Base-by-base conservation (phyloP, 139 green algal genomes). In the Chlamydomonas schloesseri region DNA sequence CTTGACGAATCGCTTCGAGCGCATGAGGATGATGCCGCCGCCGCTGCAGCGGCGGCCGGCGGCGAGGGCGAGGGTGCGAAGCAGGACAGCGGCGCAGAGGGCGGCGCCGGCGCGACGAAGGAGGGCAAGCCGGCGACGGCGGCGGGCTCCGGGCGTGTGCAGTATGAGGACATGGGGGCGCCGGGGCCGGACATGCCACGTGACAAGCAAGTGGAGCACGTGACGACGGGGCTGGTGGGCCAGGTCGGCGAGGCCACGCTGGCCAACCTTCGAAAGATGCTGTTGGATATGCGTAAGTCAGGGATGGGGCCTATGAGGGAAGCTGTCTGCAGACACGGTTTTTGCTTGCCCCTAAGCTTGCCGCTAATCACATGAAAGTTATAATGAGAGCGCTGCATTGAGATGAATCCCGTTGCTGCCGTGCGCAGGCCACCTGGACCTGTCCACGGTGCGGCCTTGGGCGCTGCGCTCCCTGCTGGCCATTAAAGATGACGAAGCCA, bases 251-350 rank as follows among this genome's bases (percentile, higher is more conserved):
- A 18, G 23, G 67, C 68, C 3, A 53, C 60, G 64, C 79, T 85
- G 36, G n/a, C 9, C 17, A 76, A 76, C 67, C 33, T 85, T n/a
- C 79, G 79, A 3, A 85, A 85, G 79, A 67, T 85, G 37, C 79
- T 85, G 33, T 37, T 58, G 17, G 79, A 85, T 31, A 85, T 85
- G 79, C 17, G 79, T 85, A 50, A 85, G 79, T 68, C 20, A 0
- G 20, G 68, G 34, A n/a, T n/a, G n/a, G n/a, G n/a, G n/a, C n/a
- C n/a, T n/a, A n/a, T n/a, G n/a, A n/a, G n/a, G n/a, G n/a, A n/a
- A n/a, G n/a, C n/a, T n/a, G n/a, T n/a, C n/a, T n/a, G n/a, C n/a
- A n/a, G n/a, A n/a, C n/a, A n/a, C n/a, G n/a, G n/a, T n/a, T n/a
- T n/a, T n/a, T n/a, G n/a, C n/a, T n/a, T n/a, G n/a, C n/a, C n/a